Evolutionary conservation across 2,329 filamentous ascomycete species (phyloP).

Genomic region (Aquanectria penicillioides): DNA sequence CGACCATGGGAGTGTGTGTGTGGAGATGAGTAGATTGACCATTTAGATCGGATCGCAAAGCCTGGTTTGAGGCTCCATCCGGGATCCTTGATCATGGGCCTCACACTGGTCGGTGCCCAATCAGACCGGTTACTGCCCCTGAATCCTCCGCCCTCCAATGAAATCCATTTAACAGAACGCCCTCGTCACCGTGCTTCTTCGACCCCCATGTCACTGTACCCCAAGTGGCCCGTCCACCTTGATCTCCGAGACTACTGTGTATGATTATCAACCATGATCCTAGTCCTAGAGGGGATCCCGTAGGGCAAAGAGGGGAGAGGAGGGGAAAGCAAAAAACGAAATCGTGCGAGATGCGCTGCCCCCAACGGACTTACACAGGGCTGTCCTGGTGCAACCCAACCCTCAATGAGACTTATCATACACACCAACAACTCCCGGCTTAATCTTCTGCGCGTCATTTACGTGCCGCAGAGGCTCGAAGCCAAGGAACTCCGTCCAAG

Average conservation of each 20-base stretch:
- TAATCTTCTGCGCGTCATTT: slow-evolving; percentile 40
- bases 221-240: slow-evolving; percentile 26
- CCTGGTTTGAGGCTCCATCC: slow-evolving; percentile 28
- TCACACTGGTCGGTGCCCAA: slow-evolving; percentile 24
- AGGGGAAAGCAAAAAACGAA: not conserved
- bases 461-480: slow-evolving; percentile 26
- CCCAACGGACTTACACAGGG: slow-evolving; percentile 6
- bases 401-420: slow-evolving; percentile 8
- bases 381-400: slow-evolving; percentile 12
- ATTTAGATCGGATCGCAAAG: slow-evolving; percentile 38
- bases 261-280: slow-evolving; percentile 26
- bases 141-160: slow-evolving; percentile 25
- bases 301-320: slow-evolving; percentile 21
- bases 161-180: slow-evolving; percentile 18
- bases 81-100: slow-evolving; percentile 27
- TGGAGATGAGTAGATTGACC: slow-evolving; percentile 35
- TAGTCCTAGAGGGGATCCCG: slow-evolving; percentile 30
- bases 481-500: slow-evolving; percentile 11
- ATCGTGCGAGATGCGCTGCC: slow-evolving; percentile 1
- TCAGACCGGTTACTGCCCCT: slow-evolving; percentile 26
- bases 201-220: slow-evolving; percentile 28
- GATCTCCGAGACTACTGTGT: slow-evolving; percentile 32
- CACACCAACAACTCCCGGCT: slow-evolving; percentile 27
- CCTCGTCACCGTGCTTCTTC: slow-evolving; percentile 27
- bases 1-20: slow-evolving; percentile 29